Conservation (phyloP, 148 eudicot species). For the Rheum nobile region DNA sequence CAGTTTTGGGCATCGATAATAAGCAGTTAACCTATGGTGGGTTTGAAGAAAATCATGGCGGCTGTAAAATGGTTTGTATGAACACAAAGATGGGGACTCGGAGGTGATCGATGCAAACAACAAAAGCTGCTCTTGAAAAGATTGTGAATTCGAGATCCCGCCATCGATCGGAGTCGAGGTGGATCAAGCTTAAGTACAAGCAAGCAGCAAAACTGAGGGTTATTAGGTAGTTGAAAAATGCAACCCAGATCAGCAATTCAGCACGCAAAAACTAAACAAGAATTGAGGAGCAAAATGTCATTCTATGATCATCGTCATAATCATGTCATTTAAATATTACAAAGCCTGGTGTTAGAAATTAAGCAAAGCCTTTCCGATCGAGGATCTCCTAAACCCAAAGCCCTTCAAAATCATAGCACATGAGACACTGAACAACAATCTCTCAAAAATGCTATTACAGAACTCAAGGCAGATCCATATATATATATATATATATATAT, state of each 20-base stretch:
- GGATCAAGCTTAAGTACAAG: too few species aligned
- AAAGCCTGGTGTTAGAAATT: constrained; percentile 23
- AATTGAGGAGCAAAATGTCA: not conserved
- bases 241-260: not conserved
- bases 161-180: too few species aligned
- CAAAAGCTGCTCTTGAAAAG: too few species aligned
- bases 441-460: constrained; percentile 28
- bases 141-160: too few species aligned
- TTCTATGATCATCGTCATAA: not conserved
- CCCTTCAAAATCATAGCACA: constrained; percentile 69
- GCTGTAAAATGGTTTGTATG: too few species aligned
- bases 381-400: constrained; percentile 44
- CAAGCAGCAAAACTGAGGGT: too few species aligned
- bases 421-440: constrained; percentile 10
- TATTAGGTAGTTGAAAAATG: not conserved
- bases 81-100: too few species aligned
- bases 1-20: too few species aligned
- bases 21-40: too few species aligned
- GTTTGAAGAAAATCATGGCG: too few species aligned
- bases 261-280: not conserved
- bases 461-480: constrained; percentile 45
- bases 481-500: not conserved
- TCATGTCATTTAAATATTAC: constrained; percentile 36
- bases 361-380: constrained; percentile 33
- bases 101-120: too few species aligned